Evolutionary conservation across 306 rosid species (phyloP).

Genomic region (Trifolium fragiferum): DNA sequence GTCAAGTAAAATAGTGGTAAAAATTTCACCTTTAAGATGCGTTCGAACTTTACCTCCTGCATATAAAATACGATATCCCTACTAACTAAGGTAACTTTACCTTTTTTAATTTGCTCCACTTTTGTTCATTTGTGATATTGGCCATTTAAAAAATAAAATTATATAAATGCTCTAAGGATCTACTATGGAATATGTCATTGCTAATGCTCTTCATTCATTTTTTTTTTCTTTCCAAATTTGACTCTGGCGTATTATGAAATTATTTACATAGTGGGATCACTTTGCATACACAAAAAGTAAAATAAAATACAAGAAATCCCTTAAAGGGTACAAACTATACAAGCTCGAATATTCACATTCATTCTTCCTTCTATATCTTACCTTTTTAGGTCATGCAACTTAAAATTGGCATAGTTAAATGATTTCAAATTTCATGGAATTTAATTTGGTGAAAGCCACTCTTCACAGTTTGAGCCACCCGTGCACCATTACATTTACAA

Average conservation of each 20-base stretch:
- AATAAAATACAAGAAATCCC: neutral
- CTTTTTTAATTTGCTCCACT: conserved; percentile 36
- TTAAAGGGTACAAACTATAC: neutral
- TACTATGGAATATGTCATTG: conserved; percentile 25
- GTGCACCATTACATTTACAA: conserved; percentile 25
- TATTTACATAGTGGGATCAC: conserved; percentile 48
- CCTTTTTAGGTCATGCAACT: conserved; percentile 1
- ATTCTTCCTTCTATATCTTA: conserved; percentile 1
- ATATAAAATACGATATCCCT: no score
- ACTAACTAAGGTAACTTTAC: no score
- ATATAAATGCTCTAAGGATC: conserved; percentile 22
- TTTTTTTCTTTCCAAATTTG: conserved; percentile 20
- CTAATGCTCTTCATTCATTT: conserved; percentile 7
- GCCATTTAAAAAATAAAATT: neutral
- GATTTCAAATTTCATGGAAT: conserved; percentile 32
- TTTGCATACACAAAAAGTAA: conserved; percentile 2
- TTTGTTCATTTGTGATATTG: neutral
- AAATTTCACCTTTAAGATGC: no score
- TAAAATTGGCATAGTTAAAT: neutral
- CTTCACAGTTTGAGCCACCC: conserved; percentile 34
- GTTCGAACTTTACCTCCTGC: no score
- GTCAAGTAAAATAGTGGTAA: no score
- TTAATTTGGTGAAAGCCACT: conserved; percentile 27
- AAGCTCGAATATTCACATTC: conserved; percentile 38
- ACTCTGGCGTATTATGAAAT: conserved; percentile 32